A percentile compares a stretch with the other conserved stretches of the same genome.
Evolutionary conservation across 768 basidiomycete species (phyloP).

Genomic region (Xerocomus brunneocitrinus): DNA sequence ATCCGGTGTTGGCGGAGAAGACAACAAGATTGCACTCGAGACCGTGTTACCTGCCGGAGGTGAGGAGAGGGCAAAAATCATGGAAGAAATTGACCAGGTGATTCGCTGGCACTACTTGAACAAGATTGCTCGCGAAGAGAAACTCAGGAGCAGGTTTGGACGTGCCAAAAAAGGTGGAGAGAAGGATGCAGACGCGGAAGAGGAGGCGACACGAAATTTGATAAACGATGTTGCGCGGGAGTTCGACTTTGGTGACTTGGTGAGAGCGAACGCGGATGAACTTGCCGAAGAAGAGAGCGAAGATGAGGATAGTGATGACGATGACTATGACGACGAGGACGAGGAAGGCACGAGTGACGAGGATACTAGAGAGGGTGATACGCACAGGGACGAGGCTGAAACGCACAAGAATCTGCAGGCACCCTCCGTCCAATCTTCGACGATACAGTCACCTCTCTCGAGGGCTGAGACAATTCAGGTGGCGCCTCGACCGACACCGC

Average conservation of each 20-base stretch:
- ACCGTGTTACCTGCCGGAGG: conserved; percentile 83
- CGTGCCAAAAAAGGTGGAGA: conserved; percentile 43
- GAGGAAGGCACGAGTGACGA: conserved; percentile 36
- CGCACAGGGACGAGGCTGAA: conserved; percentile 10
- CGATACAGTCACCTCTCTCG: background rate
- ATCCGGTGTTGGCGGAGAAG: conserved; percentile 3
- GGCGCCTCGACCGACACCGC: background rate
- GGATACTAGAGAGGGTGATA: conserved; percentile 38
- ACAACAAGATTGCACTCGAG: conserved; percentile 65
- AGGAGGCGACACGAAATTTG: conserved; percentile 77
- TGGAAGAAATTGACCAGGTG: conserved; percentile 85
- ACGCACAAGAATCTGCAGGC: conserved; percentile 11
- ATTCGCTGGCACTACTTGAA: conserved; percentile 91
- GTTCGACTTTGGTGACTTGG: conserved; percentile 76
- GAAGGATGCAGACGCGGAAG: conserved; percentile 58
- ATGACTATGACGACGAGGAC: conserved; percentile 37
- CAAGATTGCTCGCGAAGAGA: conserved; percentile 90
- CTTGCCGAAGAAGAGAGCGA: conserved; percentile 69
- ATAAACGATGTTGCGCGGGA: conserved; percentile 79
- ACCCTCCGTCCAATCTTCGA: background rate
- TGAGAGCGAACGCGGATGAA: conserved; percentile 75
- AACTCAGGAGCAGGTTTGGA: conserved; percentile 81
- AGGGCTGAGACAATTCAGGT: conserved; percentile 1
- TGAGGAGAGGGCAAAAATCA: conserved; percentile 66
- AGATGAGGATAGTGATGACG: conserved; percentile 38